Base-by-base conservation (phyloP, 108 stramenopile species). In the Fragilaria radians region DNA sequence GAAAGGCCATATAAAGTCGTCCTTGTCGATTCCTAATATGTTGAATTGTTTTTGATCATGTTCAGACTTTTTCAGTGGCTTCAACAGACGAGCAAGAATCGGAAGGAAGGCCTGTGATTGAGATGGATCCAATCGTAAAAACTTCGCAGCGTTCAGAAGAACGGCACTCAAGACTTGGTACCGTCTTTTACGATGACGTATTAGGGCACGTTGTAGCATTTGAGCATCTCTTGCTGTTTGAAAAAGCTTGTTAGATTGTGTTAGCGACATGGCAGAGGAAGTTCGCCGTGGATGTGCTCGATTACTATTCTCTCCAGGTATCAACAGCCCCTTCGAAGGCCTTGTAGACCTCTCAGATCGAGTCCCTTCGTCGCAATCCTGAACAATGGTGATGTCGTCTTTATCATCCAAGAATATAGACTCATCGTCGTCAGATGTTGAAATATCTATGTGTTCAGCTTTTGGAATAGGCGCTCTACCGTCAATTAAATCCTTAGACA, bases 71-170 rank as follows among this genome's bases (percentile, higher is more conserved):
- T 22, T 63, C 21, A 36, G 59, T 1, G 80, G 80, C 9, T 67
- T 67, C 48, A 81, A 55, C 7, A 83, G 65, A 53, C 68, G 65
- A 4, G 82, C 68, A 48, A 91, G 60, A 77, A 91, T 84, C 27
- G 83, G 85, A 23, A 86, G 31, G 70, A 87, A 88, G 1, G 80
- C 90, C 57, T 76, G 73, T 25, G 80, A 83, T 36, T 81, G 72
- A 36, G 72, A 73, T 28, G 73, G 70, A 28, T 88, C 86, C 49
- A 91, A 49, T 49, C 74, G 19, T 11, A 91, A 54, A 47, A 81
- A 65, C n/a, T 80, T 82, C 18, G 86, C 70, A 3, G 81, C 77
- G 2, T 70, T 52, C n/a, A 81, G 31, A 0, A 91, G 57, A 27
- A 91, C 59, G 27, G 73, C 64, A 3, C 82, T 85, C 5, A 74